Evolutionary conservation across 495 filamentous ascomycete species (phyloP).

Genomic region (Viridothelium virens): DNA sequence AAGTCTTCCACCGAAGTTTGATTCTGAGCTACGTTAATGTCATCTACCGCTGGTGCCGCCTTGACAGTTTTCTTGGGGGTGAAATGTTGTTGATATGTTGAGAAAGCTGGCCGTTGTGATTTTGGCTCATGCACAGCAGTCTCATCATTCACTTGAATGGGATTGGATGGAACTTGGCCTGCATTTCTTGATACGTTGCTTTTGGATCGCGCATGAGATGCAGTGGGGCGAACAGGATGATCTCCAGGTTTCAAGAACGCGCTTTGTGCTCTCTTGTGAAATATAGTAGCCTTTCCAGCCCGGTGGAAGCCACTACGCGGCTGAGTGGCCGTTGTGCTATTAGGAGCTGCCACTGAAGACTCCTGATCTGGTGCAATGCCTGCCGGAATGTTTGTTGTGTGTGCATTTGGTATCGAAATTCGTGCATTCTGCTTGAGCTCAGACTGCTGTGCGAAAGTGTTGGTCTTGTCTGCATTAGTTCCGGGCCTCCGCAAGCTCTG

Average conservation of each 20-base stretch:
- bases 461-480: background rate
- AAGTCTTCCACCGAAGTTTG: background rate
- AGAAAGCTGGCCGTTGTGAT: background rate
- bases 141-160: background rate
- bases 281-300: background rate
- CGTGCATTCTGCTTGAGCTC: background rate
- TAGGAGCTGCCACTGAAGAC: background rate
- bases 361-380: background rate
- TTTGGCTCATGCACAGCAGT: background rate
- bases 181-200: background rate
- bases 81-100: background rate
- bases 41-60: background rate
- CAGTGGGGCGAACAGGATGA: background rate
- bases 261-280: conserved; percentile 7
- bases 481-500: background rate
- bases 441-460: background rate
- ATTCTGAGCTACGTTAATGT: background rate
- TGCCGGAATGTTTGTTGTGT: background rate
- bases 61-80: background rate
- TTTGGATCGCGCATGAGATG: background rate
- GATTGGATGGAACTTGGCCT: background rate
- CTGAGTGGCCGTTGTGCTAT: background rate
- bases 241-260: background rate
- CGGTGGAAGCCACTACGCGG: background rate
- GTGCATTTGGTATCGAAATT: background rate